Conservation (phyloP, 2,329 filamentous ascomycete genomes). For the Colletotrichum euphorbiae region DNA sequence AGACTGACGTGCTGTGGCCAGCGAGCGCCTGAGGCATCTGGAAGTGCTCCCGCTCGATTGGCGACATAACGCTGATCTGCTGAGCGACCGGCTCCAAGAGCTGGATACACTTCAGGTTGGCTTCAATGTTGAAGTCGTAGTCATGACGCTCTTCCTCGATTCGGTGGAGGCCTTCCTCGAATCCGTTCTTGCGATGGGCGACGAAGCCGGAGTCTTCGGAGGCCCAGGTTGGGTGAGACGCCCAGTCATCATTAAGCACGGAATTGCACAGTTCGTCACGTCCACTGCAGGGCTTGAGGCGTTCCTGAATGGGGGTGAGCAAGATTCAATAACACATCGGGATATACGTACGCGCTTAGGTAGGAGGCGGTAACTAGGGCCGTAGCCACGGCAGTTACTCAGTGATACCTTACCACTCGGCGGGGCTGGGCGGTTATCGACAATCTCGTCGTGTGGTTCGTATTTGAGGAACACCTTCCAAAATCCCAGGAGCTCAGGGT, state of each 20-base stretch:
- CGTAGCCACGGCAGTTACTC: slow-evolving; percentile 94
- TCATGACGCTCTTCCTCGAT: slow-evolving; percentile 99
- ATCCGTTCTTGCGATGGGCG: slow-evolving; percentile 95
- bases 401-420: slow-evolving; percentile 88
- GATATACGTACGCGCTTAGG: slow-evolving; percentile 75
- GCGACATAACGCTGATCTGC: slow-evolving; percentile 83
- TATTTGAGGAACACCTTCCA: slow-evolving; percentile 88
- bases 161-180: slow-evolving; percentile 91
- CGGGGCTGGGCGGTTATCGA: slow-evolving; percentile 81
- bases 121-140: slow-evolving; percentile 98
- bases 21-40: slow-evolving; percentile 85
- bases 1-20: slow-evolving; percentile 95
- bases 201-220: slow-evolving; percentile 98
- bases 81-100: slow-evolving; percentile 94
- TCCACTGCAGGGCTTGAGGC: slow-evolving; percentile 90
- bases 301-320: slow-evolving; percentile 64
- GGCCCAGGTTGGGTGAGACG: slow-evolving; percentile 98
- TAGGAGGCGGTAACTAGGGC: slow-evolving; percentile 92
- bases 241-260: slow-evolving; percentile 98
- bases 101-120: slow-evolving; percentile 93
- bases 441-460: slow-evolving; percentile 79
- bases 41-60: slow-evolving; percentile 79
- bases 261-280: slow-evolving; percentile 94
- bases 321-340: not conserved
- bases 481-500: slow-evolving; percentile 87